phyloP scores from a whole-genome alignment of 1,284 basidiomycete genomes.

The Rhodotorula sp. region DNA sequence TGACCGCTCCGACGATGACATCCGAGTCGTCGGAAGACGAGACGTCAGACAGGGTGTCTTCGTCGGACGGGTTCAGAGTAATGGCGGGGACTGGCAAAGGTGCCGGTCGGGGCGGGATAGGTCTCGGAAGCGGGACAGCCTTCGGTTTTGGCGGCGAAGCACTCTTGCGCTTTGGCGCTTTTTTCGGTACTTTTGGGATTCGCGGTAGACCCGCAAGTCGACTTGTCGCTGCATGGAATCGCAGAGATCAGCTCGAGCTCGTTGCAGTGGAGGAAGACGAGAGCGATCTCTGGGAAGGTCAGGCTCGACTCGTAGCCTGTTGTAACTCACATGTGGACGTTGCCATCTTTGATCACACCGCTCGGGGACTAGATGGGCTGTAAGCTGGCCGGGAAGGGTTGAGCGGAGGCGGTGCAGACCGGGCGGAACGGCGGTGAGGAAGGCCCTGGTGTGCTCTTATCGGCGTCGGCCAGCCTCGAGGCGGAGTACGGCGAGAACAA shows the following conservation, averaged over 20 bases:
- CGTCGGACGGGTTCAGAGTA: conserved; percentile 1
- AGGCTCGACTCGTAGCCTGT: too few relatives aligned
- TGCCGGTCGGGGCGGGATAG: neutral
- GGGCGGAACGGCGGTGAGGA: too few relatives aligned
- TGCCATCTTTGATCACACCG: too few relatives aligned
- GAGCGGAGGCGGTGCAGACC: too few relatives aligned
- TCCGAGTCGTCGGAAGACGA: neutral
- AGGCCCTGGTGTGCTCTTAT: too few relatives aligned
- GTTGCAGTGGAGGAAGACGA: neutral
- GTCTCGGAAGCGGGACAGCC: neutral
- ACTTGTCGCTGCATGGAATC: neutral
- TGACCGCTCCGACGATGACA: too few relatives aligned
- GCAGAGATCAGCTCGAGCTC: neutral
- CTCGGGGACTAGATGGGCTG: too few relatives aligned
- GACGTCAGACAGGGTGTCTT: conserved; percentile 13
- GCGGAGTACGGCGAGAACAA: neutral
- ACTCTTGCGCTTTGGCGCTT: conserved; percentile 7
- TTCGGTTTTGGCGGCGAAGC: conserved; percentile 15
- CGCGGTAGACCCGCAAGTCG: conserved; percentile 21
- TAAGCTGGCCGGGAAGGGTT: too few relatives aligned
- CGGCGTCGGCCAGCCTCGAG: conserved; percentile 2
- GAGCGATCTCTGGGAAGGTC: neutral
- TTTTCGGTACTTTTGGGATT: conserved; percentile 15
- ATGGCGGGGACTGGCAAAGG: neutral
- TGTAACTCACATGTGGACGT: too few relatives aligned